Base-by-base conservation (phyloP, 1,284 basidiomycete genomes). In the Pisolithus thermaeus region DNA sequence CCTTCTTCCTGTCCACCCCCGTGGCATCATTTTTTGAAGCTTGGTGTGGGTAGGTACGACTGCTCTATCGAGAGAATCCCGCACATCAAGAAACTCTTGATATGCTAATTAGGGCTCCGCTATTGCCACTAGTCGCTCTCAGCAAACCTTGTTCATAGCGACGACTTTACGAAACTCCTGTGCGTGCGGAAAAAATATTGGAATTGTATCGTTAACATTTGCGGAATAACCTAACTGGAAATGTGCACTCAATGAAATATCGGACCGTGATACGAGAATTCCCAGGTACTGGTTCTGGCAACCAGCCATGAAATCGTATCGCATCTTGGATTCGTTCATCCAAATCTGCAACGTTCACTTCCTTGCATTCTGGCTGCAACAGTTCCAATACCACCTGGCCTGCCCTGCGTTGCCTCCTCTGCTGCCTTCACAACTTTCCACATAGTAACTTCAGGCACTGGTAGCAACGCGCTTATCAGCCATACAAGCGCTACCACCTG, bases 401-500 rank as follows among this genome's bases (percentile, higher is more conserved):
- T 71, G 14, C 8, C 28, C 27, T 27, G 4, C 27, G 7, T 27
- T 7, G 7, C 27, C 27, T 27, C 27, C 27, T 27, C 27, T 27
- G 4, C 27, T 7, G 27, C 27, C 1, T 20, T 20, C 1, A 20
- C 18, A 20, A 1, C 18, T 20, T 20, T 20, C 27, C 4, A 27
- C 27, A 27, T 7, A 27, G 4, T 27, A 27, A 27, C 7, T 4
- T 27, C 27, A 27, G 4, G 27, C 27, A 27, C 27, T 9, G 90
- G 92, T 61, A 94, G 97, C 70, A 90, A 91, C 53, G 88, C 92
- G n/a, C 79, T 79, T 18, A 85, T 83, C 14, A 97, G 87, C 87
- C 60, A 92, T 98, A 91, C 88, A 94, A 63, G 92, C 97, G 69
- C 90, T 99, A 45, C 97, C 96, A 6, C 96, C 95, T 0, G 90